Evolutionary conservation across 2,329 filamentous ascomycete species (phyloP).

Genomic region (Purpureocillium lavendulum): DNA sequence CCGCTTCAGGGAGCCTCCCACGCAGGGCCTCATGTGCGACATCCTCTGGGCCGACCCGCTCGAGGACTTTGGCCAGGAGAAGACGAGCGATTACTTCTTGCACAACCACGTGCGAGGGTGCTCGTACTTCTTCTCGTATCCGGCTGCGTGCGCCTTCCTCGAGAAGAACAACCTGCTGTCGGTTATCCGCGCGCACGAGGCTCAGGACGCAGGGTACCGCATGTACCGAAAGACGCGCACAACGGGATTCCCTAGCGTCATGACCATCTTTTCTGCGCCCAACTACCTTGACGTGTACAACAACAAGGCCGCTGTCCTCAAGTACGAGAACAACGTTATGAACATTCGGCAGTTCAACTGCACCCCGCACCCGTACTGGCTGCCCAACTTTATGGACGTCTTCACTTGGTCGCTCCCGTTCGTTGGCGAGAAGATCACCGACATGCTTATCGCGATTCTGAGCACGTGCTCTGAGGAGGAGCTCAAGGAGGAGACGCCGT

Average conservation of each 20-base stretch:
- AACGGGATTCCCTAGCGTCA: constrained; percentile 96
- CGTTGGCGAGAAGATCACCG: constrained; percentile 97
- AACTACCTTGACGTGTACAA: constrained; percentile 99
- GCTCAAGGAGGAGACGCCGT: constrained; percentile 76
- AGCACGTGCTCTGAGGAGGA: constrained; percentile 99
- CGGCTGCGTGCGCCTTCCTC: constrained; percentile 90
- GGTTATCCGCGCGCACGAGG: constrained; percentile 94
- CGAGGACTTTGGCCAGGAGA: constrained; percentile 98
- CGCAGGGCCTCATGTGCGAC: constrained; percentile 97
- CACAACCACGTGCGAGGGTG: constrained; percentile 98
- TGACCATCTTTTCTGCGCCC: constrained; percentile 99
- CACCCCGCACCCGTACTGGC: constrained; percentile 98
- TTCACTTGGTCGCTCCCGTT: constrained; percentile 99
- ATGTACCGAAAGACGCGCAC: constrained; percentile 99
- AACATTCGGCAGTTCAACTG: constrained; percentile 99
- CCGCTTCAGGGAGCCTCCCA: constrained; percentile 94
- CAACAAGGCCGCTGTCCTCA: constrained; percentile 97
- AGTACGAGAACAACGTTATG: constrained; percentile 99
- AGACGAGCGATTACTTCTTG: constrained; percentile 93
- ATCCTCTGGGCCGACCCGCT: constrained; percentile 98
- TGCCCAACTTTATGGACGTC: constrained; percentile 99
- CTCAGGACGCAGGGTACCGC: constrained; percentile 94
- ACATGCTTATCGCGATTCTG: constrained; percentile 97
- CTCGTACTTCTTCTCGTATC: constrained; percentile 99
- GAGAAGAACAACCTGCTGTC: constrained; percentile 99